phyloP scores from a whole-genome alignment of 2,329 filamentous ascomycete species.

The Biscogniauxia sp. region DNA sequence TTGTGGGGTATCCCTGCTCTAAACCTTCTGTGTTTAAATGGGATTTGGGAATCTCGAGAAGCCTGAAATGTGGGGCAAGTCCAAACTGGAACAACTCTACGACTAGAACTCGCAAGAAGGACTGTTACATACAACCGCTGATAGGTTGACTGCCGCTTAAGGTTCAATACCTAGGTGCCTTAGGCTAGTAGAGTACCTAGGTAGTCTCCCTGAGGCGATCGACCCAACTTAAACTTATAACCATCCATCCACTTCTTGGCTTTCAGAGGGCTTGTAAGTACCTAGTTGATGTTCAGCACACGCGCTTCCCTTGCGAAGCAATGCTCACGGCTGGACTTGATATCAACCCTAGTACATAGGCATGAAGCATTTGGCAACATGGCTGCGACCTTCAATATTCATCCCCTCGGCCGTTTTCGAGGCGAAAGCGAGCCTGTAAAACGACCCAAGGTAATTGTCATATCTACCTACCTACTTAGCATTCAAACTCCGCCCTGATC shows the following conservation, averaged over 20 bases:
- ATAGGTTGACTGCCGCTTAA: too few relatives aligned
- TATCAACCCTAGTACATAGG: neutral
- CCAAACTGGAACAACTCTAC: neutral
- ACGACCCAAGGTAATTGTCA: conserved; percentile 62
- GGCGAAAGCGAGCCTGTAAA: conserved; percentile 69
- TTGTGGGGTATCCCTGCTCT: neutral
- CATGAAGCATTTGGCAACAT: conserved; percentile 9
- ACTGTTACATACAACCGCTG: too few relatives aligned
- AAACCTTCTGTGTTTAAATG: neutral
- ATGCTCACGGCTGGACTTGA: neutral
- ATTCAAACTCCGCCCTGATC: neutral
- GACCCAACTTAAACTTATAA: too few relatives aligned
- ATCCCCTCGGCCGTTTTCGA: conserved; percentile 67
- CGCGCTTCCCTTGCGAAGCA: neutral
- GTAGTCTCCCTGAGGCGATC: too few relatives aligned
- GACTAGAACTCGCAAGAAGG: too few relatives aligned
- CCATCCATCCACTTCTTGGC: too few relatives aligned
- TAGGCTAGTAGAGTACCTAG: too few relatives aligned
- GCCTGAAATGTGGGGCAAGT: neutral
- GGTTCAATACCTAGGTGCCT: too few relatives aligned
- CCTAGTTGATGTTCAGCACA: neutral
- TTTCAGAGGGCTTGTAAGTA: too few relatives aligned
- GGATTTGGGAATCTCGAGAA: too few relatives aligned
- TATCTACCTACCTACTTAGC: neutral
- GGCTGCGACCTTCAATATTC: conserved; percentile 54